Evolutionary conservation across 2,329 filamentous ascomycete genomes (phyloP).

Genomic region (Neonectria neomacrospora): DNA sequence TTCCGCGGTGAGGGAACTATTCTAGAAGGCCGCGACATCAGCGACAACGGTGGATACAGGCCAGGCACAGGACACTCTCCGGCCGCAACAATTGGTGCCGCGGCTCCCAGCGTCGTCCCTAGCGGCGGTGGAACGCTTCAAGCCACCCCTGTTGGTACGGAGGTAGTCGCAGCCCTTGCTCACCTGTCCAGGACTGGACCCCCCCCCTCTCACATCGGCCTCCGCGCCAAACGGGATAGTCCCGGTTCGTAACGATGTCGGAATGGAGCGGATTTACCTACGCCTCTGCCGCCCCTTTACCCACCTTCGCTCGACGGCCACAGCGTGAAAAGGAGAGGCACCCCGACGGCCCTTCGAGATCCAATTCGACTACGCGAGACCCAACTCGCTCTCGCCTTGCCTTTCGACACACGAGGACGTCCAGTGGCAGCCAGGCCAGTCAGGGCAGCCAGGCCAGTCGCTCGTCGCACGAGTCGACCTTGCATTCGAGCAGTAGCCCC

Average conservation of each 20-base stretch:
- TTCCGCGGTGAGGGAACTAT: slow-evolving; percentile 46
- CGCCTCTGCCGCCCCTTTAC: slow-evolving; percentile 46
- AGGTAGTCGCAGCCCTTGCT: slow-evolving; percentile 25
- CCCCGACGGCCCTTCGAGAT: slow-evolving; percentile 36
- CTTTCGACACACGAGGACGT: slow-evolving; percentile 40
- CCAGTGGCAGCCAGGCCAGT: slow-evolving; percentile 44
- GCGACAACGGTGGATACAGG: slow-evolving; percentile 29
- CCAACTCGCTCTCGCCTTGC: slow-evolving; percentile 33
- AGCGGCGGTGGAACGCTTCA: slow-evolving; percentile 39
- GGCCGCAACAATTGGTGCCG: slow-evolving; percentile 29
- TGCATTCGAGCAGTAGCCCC: slow-evolving; percentile 46
- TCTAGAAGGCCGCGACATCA: slow-evolving; percentile 45
- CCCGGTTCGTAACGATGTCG: slow-evolving; percentile 44
- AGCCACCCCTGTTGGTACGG: slow-evolving; percentile 37
- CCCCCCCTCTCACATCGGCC: slow-evolving; percentile 34
- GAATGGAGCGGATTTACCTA: slow-evolving; percentile 48
- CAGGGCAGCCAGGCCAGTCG: slow-evolving; percentile 43
- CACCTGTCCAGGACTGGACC: slow-evolving; percentile 9
- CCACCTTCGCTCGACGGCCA: slow-evolving; percentile 40
- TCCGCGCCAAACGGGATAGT: slow-evolving; percentile 44
- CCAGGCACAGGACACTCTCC: slow-evolving; percentile 31
- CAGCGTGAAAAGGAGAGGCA: slow-evolving; percentile 45
- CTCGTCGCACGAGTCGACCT: slow-evolving; percentile 44
- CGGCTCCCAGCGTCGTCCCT: slow-evolving; percentile 30
- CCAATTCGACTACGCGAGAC: slow-evolving; percentile 37